Evolutionary conservation across 1,284 basidiomycete species (phyloP), one percentile per base, ranked within the genome.

Genomic region (Phellopilus nigrolimitatus): DNA sequence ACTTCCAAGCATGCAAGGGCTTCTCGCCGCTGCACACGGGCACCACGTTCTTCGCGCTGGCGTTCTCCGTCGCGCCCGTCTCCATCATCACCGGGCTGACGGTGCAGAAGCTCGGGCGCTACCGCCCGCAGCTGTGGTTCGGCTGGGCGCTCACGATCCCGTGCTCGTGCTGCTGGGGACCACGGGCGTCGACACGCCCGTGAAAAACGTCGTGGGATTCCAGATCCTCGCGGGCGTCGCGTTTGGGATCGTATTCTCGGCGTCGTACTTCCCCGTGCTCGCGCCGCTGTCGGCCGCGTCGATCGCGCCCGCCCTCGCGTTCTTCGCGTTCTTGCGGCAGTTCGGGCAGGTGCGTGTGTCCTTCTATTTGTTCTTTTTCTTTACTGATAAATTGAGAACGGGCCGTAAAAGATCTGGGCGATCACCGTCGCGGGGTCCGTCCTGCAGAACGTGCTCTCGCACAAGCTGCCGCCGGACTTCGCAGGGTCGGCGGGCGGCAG

Each of bases 1-100:
- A 74, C 60, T 75, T 75, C 56, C 76, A 79, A 61, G 71, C 68
- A 2, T 70, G 71, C 55, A 69, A 70, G 41, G 68, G 65, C 9
- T 67, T 70, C 4, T 67, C 67, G 1, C 70, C 77, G 1, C 63
- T 71, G n/a, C 57, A 58, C 0, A 71, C 74, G 2, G 74, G 73
- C 0, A 65, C 79, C 10, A 63, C 70, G 17, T 56, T 66, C 1
- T 66, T 78, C 45, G 60, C 66, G 0, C 54, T 70, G 5, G 60
- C 66, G 0, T 60, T 65, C 51, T 59, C 61, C 1, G 60, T 70
- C 30, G 58, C 65, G 1, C 61, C 68, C 5, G 54, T 64, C 15
- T 60, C 62, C 4, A 56, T 72, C 31, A 25, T 68, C 7, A 58
- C 57, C 7, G 69, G 70, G 1, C 43, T 62, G 3, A 48, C 57